Evolutionary conservation across 768 basidiomycete genomes (phyloP), one percentile per base, ranked within the genome.

Genomic region (Phylloporus scabripes): DNA sequence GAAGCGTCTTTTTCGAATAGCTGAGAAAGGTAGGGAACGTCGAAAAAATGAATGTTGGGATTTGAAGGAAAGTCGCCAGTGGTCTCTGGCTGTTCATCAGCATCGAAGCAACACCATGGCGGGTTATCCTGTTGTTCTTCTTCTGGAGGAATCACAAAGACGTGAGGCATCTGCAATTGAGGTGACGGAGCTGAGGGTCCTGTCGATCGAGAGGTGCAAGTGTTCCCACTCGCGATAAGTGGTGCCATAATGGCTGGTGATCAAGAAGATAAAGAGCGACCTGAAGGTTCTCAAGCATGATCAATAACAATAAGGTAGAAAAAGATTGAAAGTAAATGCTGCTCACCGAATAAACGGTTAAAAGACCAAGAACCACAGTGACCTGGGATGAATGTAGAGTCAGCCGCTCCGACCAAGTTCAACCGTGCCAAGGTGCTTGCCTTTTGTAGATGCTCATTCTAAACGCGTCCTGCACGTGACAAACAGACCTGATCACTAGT

Each of bases 101-200:
- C 79, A 58, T 81, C 72, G 60, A 81, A 82, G 61, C 69, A 80
- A 55, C 79, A 79, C 73, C 75, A 81, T 18, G 78, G 68, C 6
- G 76, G 75, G n/a, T 65, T 67, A 17, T 74, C 60, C 50, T 47
- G 60, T 17, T 68, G 66, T 42, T 82, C 81, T 63, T 83, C 81
- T 58, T 77, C 79, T 18, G 81, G 81, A 14, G 81, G 80, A 32
- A 75, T 62, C 23, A 82, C 72, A 51, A 78, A 79, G 49, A 82
- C 78, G 48, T 74, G 70, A 20, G 79, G 80, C 67, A 77, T 51
- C 7, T 50, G 65, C 17, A 54, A 40, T 38, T 42, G 42, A 14
- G 52, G 37, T 14, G 51, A 45, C 8, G 29, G 46, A 3, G 42
- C 18, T 9, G 42, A 34, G 15, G 43, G 38, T 31, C 51, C 50